Conservation (phyloP, 1,284 basidiomycete species). For the Schizophyllum commune region DNA sequence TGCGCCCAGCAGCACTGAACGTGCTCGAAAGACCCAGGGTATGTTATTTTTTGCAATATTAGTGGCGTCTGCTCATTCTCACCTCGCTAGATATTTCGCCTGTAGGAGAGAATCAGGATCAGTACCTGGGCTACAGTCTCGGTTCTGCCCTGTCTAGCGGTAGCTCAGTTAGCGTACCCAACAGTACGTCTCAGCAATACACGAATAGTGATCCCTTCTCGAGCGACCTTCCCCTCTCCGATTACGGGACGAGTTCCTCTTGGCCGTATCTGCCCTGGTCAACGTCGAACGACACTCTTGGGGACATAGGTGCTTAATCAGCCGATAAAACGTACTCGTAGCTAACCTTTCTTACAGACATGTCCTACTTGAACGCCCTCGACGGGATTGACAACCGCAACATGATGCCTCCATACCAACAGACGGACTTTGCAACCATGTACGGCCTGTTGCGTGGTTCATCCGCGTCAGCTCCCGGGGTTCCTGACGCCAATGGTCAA, state of each 20-base stretch:
- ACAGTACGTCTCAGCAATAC: background rate
- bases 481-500: background rate
- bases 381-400: background rate
- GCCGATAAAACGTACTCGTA: no score
- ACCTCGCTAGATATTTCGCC: background rate
- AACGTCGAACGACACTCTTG: no score
- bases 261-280: no score
- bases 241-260: background rate
- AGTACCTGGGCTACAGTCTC: background rate
- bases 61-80: background rate
- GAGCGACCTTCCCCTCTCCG: background rate
- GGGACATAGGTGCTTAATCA: no score
- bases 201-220: background rate
- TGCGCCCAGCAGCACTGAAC: background rate
- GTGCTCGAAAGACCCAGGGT: background rate
- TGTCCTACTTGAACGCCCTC: no score
- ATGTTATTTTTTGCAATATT: background rate
- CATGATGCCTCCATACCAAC: slow-evolving; percentile 2
- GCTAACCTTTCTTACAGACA: no score
- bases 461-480: background rate
- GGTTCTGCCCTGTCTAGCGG: background rate
- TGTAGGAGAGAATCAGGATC: background rate
- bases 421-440: background rate
- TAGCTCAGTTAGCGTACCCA: background rate
- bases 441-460: background rate